These are phyloP conservation scores for Aspergillus alliaceus DNA, from an alignment of 2,329 filamentous ascomycete genomes.

Conservation along the genomic window DNA sequence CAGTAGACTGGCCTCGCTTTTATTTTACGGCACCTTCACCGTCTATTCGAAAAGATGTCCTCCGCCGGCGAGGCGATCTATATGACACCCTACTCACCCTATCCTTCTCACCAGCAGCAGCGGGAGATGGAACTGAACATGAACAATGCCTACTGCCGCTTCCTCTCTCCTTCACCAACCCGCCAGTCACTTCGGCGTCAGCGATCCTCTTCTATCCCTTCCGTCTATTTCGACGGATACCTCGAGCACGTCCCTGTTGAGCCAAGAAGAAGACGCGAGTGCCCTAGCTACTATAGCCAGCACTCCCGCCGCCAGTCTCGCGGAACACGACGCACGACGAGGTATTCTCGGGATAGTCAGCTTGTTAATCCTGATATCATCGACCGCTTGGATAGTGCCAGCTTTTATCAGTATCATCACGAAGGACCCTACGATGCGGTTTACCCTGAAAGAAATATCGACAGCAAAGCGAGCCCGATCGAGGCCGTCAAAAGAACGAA, in stretches of 20 bases:
- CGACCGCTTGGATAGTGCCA: slow-evolving; percentile 70
- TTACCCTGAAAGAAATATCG: slow-evolving; percentile 69
- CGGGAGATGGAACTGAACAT: slow-evolving; percentile 22
- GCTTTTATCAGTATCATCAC: slow-evolving; percentile 76
- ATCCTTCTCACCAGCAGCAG: slow-evolving; percentile 19
- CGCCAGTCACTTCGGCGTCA: slow-evolving; percentile 16
- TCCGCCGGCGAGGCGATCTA: slow-evolving; percentile 21
- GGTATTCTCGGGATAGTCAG: slow-evolving; percentile 23
- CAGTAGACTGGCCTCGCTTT: background rate
- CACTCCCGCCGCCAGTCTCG: slow-evolving; percentile 15
- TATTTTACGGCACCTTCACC: slow-evolving; percentile 4
- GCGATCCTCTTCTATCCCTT: slow-evolving; percentile 25
- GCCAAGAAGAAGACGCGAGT: slow-evolving; percentile 19
- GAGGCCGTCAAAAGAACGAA: slow-evolving; percentile 75
- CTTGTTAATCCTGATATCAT: slow-evolving; percentile 71
- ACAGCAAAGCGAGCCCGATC: slow-evolving; percentile 65
- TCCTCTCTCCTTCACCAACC: slow-evolving; percentile 25
- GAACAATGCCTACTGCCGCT: slow-evolving; percentile 29
- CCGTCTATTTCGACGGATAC: slow-evolving; percentile 23
- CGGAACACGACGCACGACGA: slow-evolving; percentile 12
- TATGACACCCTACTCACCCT: slow-evolving; percentile 20
- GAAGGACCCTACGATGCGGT: slow-evolving; percentile 88
- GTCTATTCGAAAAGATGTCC: slow-evolving; percentile 9
- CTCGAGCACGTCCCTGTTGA: slow-evolving; percentile 28
- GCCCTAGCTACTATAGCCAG: slow-evolving; percentile 3